Evolutionary conservation across 2,329 filamentous ascomycete genomes (phyloP), one percentile per base, ranked within the genome.

Genomic region (Neonectria coccinea): DNA sequence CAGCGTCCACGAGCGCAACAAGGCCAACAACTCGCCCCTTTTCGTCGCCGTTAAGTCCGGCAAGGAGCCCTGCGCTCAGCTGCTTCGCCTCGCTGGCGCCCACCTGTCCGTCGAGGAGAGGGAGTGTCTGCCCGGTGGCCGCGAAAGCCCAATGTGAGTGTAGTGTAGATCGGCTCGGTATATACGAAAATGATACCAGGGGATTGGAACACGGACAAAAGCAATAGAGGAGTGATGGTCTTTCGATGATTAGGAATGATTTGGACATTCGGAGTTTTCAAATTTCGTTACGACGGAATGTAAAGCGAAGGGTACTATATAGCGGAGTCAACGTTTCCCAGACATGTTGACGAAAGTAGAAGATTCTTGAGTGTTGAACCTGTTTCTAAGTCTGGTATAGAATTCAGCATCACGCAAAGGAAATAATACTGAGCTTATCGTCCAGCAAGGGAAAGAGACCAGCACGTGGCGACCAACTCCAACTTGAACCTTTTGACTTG

Each of bases 1-100:
- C n/a, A 89, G 88, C 72, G 89, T 92, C 6, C 89, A 92, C 74
- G 84, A 84, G 45, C 80, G 89, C 45, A 92, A 91, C 76, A 79
- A 84, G 52, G 89, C 88, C 10, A 85, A 89, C 70, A 89, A 90
- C 75, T 91, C 89, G 4, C 87, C 89, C 10, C 80, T 92, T 12
- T 91, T 88, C 73, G 79, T 91, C 12, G 89, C 89, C 5, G 83
- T 84, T 68, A 83, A 88, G 75, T 84, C 83, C 42, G 86, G 86
- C 3, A 86, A 86, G 54, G 77, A 79, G 5, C 85, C 84, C 59
- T 85, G 84, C 59, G 86, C 87, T 0, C 77, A 79, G 55, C 73
- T 91, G 62, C 76, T 92, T 48, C 82, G 80, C 62, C 83, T 86
- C 44, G 87, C 87, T 0, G 89, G 89, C 1, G 89, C 87, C 0